phyloP scores from a whole-genome alignment of 768 basidiomycete genomes.

The Suillus clintonianus region DNA sequence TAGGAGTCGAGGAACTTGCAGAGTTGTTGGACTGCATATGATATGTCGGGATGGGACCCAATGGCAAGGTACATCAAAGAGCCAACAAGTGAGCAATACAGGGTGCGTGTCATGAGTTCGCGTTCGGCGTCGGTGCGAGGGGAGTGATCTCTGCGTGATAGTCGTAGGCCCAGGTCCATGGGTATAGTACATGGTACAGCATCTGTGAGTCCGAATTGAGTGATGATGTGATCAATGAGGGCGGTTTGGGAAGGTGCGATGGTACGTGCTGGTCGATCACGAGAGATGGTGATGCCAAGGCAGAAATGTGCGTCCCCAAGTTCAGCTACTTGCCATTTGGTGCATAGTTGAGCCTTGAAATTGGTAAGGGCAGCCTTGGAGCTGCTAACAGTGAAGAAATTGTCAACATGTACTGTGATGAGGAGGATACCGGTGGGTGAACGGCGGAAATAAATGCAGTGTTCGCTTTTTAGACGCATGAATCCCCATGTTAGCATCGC shows the following conservation, averaged over 20 bases:
- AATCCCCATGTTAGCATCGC: background rate
- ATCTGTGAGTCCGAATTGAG: slow-evolving; percentile 23
- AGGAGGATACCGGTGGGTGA: too few relatives aligned
- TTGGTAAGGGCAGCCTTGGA: too few relatives aligned
- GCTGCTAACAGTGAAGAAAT: too few relatives aligned
- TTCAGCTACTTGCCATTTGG: too few relatives aligned
- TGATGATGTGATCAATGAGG: slow-evolving; percentile 21
- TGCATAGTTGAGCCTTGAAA: too few relatives aligned
- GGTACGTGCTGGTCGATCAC: slow-evolving; percentile 9
- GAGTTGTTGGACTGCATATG: slow-evolving; percentile 22
- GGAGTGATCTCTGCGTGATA: background rate
- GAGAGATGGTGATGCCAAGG: slow-evolving; percentile 22
- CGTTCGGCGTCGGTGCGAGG: too few relatives aligned
- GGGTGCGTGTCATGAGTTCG: background rate
- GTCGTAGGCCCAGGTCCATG: slow-evolving; percentile 11
- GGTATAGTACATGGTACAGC: slow-evolving; percentile 22
- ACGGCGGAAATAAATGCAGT: too few relatives aligned
- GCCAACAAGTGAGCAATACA: slow-evolving; percentile 7
- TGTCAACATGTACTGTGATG: too few relatives aligned
- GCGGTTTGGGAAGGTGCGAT: slow-evolving; percentile 20
- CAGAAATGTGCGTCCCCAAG: too few relatives aligned
- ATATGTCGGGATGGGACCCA: slow-evolving; percentile 31
- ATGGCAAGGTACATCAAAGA: slow-evolving; percentile 30
- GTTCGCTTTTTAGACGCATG: background rate
- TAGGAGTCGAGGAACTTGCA: slow-evolving; percentile 9